A percentile compares a stretch with the other conserved stretches of the same genome.
Conservation (phyloP, 371 early-diverging fungal species). For the Dichotomocladium elegans region DNA sequence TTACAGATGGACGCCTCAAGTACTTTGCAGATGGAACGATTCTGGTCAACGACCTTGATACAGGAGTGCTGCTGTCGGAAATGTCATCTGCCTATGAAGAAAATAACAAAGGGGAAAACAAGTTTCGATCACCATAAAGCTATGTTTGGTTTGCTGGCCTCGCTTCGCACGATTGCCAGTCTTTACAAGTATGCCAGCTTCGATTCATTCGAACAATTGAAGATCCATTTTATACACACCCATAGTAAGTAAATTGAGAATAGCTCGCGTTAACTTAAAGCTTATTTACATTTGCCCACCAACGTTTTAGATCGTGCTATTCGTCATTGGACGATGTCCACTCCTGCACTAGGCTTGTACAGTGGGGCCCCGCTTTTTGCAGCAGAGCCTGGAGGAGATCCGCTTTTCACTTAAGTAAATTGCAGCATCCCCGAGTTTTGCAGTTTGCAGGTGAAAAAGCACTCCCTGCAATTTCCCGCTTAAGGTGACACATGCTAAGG, state of each 20-base stretch:
- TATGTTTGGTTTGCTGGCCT: conserved; percentile 4
- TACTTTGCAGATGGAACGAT: not conserved
- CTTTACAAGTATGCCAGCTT: conserved; percentile 1
- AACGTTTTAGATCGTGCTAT: not conserved
- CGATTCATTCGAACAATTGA: not conserved
- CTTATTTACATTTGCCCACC: not conserved
- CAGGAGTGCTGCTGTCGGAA: not conserved
- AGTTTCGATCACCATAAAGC: conserved; percentile 7
- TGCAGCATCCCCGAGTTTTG: too few species aligned
- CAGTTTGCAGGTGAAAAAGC: too few species aligned
- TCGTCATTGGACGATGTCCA: not conserved
- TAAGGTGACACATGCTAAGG: too few species aligned
- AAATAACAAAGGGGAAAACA: not conserved
- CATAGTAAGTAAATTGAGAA: conserved; percentile 12
- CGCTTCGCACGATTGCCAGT: conserved; percentile 5
- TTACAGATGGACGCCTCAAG: not conserved
- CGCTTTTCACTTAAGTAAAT: too few species aligned
- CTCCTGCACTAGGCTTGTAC: not conserved
- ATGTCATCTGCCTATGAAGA: too few species aligned
- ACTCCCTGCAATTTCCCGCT: too few species aligned
- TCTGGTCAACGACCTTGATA: not conserved
- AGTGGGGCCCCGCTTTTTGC: too few species aligned
- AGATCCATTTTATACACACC: conserved; percentile 1
- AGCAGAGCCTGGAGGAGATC: too few species aligned
- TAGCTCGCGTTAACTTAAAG: too few species aligned